Percentiles rank a stretch among this genome's conserved stretches.
phyloP scores from a whole-genome alignment of 768 basidiomycete genomes.

The Mycena floridula region DNA sequence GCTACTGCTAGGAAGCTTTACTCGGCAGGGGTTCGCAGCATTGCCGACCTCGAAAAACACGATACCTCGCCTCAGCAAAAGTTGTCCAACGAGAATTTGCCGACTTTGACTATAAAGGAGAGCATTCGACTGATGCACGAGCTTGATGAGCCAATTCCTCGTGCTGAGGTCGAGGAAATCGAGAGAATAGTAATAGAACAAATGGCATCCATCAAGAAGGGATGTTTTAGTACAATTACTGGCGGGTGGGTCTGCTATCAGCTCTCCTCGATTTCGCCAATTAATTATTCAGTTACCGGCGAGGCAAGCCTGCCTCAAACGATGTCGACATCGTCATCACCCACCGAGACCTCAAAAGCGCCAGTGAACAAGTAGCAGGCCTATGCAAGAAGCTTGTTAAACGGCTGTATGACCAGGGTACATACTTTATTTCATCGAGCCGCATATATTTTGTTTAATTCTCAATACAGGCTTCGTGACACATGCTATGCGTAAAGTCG shows the following conservation, averaged over 20 bases:
- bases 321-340: conserved; percentile 90
- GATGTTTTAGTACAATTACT: conserved; percentile 69
- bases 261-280: background rate
- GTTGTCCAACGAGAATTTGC: conserved; percentile 10
- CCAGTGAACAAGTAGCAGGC: conserved; percentile 46
- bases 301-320: conserved; percentile 76
- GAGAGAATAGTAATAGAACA: conserved; percentile 61
- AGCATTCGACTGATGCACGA: conserved; percentile 57
- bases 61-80: conserved; percentile 38
- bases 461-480: conserved; percentile 56
- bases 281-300: conserved; percentile 54
- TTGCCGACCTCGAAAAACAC: conserved; percentile 64
- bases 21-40: conserved; percentile 55
- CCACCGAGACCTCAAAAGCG: conserved; percentile 45
- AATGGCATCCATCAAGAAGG: conserved; percentile 53
- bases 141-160: conserved; percentile 49
- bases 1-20: conserved; percentile 62
- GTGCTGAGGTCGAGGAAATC: conserved; percentile 77
- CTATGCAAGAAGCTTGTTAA: conserved; percentile 57
- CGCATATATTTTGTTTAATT: background rate
- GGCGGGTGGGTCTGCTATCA: conserved; percentile 57
- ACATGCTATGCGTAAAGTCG: conserved; percentile 70
- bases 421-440: conserved; percentile 10
- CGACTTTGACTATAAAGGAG: conserved; percentile 41
- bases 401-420: conserved; percentile 52